phyloP scores from a whole-genome alignment of 169 alveolate species.

The Eimeria sp. region DNA sequence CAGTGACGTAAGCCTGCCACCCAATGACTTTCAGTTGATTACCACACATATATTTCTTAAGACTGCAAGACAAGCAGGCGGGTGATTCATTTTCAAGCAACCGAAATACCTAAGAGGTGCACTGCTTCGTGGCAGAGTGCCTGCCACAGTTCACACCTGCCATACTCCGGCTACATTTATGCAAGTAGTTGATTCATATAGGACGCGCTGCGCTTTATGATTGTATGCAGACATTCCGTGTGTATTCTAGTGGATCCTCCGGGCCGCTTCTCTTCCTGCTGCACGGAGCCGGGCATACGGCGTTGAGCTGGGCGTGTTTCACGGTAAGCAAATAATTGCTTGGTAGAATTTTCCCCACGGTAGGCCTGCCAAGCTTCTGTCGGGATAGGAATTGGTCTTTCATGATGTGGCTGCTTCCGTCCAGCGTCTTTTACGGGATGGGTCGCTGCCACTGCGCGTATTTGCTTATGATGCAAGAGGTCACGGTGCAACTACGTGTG shows the following conservation, averaged over 20 bases:
- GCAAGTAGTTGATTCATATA: background rate
- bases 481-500: slow-evolving; percentile 80
- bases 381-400: background rate
- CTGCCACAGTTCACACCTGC: background rate
- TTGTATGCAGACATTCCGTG: slow-evolving; percentile 73
- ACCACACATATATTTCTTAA: too few species aligned
- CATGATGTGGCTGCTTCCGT: background rate
- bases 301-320: slow-evolving; percentile 80
- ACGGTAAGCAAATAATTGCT: slow-evolving; percentile 45
- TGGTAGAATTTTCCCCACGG: background rate
- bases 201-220: background rate
- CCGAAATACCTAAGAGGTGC: background rate
- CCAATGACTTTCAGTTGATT: background rate
- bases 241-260: slow-evolving; percentile 70
- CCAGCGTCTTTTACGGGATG: slow-evolving; percentile 66
- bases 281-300: slow-evolving; percentile 81
- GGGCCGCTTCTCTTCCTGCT: slow-evolving; percentile 80
- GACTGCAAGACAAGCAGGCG: background rate
- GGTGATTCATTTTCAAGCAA: background rate
- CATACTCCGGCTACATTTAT: background rate
- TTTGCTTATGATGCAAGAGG: slow-evolving; percentile 82
- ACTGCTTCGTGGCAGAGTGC: background rate
- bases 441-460: slow-evolving; percentile 67
- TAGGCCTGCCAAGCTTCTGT: background rate
- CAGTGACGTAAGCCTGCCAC: slow-evolving; percentile 52